A percentile compares a stretch with the other conserved stretches of the same genome.
Evolutionary conservation across 2,329 filamentous ascomycete species (phyloP).

Genomic region (Paraphaeosphaeria minitans): DNA sequence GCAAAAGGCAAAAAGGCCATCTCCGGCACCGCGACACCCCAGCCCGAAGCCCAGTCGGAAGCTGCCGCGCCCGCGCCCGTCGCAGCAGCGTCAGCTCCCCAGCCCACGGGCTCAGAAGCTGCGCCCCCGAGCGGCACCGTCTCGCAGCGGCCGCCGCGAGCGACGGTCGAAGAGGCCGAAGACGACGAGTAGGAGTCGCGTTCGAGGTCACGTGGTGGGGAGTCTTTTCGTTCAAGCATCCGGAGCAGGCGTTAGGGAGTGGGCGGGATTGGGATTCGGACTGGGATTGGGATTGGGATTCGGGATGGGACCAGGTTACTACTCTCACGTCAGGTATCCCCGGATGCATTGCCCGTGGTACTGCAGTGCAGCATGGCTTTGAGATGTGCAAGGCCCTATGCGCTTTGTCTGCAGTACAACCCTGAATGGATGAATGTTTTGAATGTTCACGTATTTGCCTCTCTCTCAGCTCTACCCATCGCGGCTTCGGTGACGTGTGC

Average conservation of each 20-base stretch:
- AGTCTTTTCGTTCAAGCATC: slow-evolving; percentile 2
- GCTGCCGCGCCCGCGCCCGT: slow-evolving; percentile 26
- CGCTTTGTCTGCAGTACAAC: slow-evolving; percentile 1
- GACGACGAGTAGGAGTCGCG: slow-evolving; percentile 35
- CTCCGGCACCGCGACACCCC: slow-evolving; percentile 32
- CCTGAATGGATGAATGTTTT: background rate
- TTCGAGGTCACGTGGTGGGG: background rate
- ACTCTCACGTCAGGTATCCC: background rate
- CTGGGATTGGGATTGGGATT: background rate
- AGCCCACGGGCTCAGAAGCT: slow-evolving; percentile 37
- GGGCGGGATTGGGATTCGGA: background rate
- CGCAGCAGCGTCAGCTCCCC: slow-evolving; percentile 31
- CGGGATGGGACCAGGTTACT: background rate
- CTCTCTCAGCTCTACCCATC: no score
- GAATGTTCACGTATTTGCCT: no score
- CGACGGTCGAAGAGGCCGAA: slow-evolving; percentile 47
- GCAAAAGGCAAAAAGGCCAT: slow-evolving; percentile 36
- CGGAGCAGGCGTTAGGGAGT: background rate
- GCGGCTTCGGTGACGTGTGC: no score
- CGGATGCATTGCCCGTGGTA: background rate
- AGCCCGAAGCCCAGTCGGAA: slow-evolving; percentile 33
- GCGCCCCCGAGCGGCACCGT: slow-evolving; percentile 23
- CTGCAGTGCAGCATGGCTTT: background rate
- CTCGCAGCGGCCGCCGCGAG: slow-evolving; percentile 37
- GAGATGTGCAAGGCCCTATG: background rate